A percentile compares a stretch with the other conserved stretches of the same genome.
These are phyloP conservation scores for Trichophyton verrucosum DNA, from an alignment of 2,329 filamentous ascomycete species.

Conservation along the genomic window DNA sequence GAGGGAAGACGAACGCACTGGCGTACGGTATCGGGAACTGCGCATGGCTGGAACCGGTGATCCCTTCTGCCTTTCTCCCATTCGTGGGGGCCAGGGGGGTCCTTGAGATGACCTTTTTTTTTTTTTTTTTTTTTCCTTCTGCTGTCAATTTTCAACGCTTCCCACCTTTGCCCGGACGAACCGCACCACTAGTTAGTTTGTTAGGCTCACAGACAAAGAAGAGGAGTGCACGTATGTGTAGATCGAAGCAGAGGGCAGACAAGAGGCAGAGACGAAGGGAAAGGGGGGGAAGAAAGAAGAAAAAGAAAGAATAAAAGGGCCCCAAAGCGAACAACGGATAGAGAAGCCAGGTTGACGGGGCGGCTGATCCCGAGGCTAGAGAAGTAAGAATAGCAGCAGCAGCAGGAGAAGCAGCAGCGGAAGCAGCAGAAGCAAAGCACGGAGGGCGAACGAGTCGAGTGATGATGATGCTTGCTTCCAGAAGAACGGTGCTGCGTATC, in stretches of 20 bases:
- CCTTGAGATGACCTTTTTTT: neutral
- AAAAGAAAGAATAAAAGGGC: neutral
- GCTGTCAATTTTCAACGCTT: neutral
- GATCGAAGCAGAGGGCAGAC: neutral
- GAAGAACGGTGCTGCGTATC: neutral
- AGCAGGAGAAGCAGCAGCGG: neutral
- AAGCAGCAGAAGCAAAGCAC: neutral
- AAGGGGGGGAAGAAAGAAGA: neutral
- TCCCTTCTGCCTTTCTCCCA: neutral
- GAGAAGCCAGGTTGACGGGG: neutral
- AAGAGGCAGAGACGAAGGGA: neutral
- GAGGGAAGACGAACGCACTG: neutral
- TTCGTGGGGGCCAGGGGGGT: neutral
- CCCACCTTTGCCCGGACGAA: neutral
- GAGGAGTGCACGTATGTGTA: neutral
- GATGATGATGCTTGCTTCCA: neutral
- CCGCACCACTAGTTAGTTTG: neutral
- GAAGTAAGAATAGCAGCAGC: neutral
- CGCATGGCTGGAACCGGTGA: neutral
- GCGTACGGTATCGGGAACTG: neutral
- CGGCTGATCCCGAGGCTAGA: conserved; percentile 1
- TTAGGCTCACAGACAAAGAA: neutral
- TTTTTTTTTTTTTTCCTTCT: neutral
- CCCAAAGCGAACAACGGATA: neutral
- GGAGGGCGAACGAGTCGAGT: neutral